Conservation (phyloP, 148 eudicot genomes). For the Amaranthus hypochondriacus region DNA sequence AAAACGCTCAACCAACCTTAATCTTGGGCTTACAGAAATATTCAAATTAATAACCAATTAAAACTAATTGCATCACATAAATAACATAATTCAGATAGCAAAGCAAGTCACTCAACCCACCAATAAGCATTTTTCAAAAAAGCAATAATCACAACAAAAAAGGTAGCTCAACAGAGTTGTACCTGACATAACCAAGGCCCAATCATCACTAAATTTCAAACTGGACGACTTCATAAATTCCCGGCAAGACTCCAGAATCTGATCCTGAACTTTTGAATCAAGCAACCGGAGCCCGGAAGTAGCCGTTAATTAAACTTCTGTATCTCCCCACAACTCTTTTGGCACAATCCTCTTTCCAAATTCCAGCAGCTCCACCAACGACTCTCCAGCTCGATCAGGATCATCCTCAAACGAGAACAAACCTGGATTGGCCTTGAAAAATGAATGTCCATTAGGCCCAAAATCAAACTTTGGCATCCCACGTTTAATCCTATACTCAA, state of each 20-base stretch:
- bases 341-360: conserved; percentile 64
- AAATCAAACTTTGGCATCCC: conserved; percentile 49
- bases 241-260: conserved; percentile 66
- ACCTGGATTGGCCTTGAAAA: conserved; percentile 77
- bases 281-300: conserved; percentile 86
- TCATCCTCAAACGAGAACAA: conserved; percentile 51
- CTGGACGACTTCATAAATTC: conserved; percentile 50
- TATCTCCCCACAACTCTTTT: conserved; percentile 47
- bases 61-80: too few species aligned
- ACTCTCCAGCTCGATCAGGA: conserved; percentile 53
- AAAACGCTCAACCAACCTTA: too few species aligned
- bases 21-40: too few species aligned
- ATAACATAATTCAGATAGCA: too few species aligned
- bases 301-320: conserved; percentile 76
- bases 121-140: not conserved
- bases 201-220: conserved; percentile 57
- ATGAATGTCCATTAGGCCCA: conserved; percentile 53
- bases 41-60: too few species aligned
- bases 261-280: conserved; percentile 39
- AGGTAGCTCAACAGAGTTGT: not conserved
- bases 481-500: conserved; percentile 41
- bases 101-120: not conserved
- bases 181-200: conserved; percentile 88
- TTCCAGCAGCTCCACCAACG: conserved; percentile 59
- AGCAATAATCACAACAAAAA: not conserved